Percentiles rank a stretch among this genome's conserved stretches.
Evolutionary conservation across 805 yeast species (phyloP).

Genomic region (Ogataea corticis): DNA sequence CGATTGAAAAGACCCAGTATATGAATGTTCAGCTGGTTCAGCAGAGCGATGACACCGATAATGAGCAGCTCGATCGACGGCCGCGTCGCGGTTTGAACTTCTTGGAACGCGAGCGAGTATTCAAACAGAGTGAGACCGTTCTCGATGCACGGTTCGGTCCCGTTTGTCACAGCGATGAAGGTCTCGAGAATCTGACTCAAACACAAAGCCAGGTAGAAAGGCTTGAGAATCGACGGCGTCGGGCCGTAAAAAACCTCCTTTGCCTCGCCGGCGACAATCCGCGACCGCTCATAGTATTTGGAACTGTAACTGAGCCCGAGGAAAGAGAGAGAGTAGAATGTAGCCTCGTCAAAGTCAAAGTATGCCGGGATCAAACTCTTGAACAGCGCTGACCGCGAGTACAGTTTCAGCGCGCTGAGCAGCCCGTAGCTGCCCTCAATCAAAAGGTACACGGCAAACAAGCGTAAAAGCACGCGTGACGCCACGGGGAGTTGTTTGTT

Average conservation of each 20-base stretch:
- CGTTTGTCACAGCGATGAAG: constrained; percentile 57
- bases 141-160: constrained; percentile 58
- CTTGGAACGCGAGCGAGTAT: constrained; percentile 75
- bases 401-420: constrained; percentile 31
- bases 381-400: constrained; percentile 15
- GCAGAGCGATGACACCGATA: constrained; percentile 54
- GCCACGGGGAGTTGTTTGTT: constrained; percentile 36
- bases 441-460: constrained; percentile 38
- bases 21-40: constrained; percentile 64
- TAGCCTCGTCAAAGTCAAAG: constrained; percentile 26
- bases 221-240: constrained; percentile 55
- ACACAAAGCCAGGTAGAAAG: constrained; percentile 57
- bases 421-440: constrained; percentile 39
- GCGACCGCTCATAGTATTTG: constrained; percentile 18
- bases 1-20: constrained; percentile 55
- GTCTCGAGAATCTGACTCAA: constrained; percentile 66
- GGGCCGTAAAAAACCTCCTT: constrained; percentile 38
- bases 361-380: constrained; percentile 17
- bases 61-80: constrained; percentile 56
- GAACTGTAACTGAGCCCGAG: constrained; percentile 29
- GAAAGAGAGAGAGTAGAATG: constrained; percentile 27
- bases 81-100: constrained; percentile 50
- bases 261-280: constrained; percentile 10
- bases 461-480: constrained; percentile 37
- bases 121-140: constrained; percentile 74